These are phyloP conservation scores for Xylaria sp. DNA, from an alignment of 2,329 filamentous ascomycete species.

Conservation along the genomic window DNA sequence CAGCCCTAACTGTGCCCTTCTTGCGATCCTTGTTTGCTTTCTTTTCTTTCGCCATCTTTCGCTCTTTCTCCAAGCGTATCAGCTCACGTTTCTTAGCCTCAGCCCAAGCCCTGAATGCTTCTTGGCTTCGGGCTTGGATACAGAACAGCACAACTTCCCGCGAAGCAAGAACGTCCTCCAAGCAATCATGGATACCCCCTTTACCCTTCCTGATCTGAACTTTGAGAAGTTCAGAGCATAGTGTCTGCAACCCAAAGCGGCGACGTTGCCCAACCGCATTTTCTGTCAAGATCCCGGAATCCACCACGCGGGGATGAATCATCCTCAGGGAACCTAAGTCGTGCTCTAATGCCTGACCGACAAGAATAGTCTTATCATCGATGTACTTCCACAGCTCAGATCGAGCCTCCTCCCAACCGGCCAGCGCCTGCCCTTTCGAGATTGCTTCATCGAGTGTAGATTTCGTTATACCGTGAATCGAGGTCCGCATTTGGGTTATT, in stretches of 20 bases:
- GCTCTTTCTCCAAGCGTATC: not conserved
- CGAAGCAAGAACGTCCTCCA: slow-evolving; percentile 4
- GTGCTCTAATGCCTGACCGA: slow-evolving; percentile 2
- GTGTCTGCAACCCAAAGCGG: not conserved
- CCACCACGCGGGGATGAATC: slow-evolving; percentile 7
- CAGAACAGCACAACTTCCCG: slow-evolving; percentile 4
- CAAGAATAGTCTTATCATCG: not conserved
- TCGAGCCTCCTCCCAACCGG: slow-evolving; percentile 1
- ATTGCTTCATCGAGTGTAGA: not conserved
- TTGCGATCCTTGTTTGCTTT: not conserved
- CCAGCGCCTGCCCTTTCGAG: slow-evolving; percentile 1
- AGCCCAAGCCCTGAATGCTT: slow-evolving; percentile 1
- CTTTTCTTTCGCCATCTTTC: not conserved
- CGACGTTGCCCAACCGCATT: not conserved
- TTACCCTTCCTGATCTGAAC: not conserved
- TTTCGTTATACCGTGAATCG: slow-evolving; percentile 4
- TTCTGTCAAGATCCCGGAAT: not conserved
- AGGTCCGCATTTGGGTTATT: not conserved
- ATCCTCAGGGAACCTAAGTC: slow-evolving; percentile 4
- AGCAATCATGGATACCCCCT: not conserved
- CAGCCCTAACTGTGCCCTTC: not conserved
- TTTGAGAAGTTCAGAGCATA: not conserved
- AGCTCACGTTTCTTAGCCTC: not conserved
- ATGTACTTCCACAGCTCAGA: slow-evolving; percentile 8
- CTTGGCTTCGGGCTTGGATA: not conserved